phyloP scores from a whole-genome alignment of 352 stramenopile genomes.

The Phytophthora nicotianae region DNA sequence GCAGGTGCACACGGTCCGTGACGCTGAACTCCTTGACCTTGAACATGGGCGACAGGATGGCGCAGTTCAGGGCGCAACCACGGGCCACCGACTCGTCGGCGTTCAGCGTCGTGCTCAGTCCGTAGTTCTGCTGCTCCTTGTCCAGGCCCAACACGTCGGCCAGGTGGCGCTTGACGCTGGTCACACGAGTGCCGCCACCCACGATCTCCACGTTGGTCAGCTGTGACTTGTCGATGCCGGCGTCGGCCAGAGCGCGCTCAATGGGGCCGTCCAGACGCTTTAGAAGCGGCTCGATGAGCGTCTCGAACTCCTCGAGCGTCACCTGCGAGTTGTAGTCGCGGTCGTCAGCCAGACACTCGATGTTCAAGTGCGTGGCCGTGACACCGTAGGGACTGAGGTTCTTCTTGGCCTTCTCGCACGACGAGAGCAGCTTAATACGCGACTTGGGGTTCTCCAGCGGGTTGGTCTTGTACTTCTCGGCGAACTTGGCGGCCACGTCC shows the following conservation, averaged over 20 bases:
- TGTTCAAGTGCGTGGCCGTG: slow-evolving; percentile 95
- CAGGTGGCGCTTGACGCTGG: slow-evolving; percentile 95
- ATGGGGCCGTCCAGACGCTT: slow-evolving; percentile 88
- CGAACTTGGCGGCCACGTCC: slow-evolving; percentile 95
- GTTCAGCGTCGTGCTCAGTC: slow-evolving; percentile 99
- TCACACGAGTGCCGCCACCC: slow-evolving; percentile 95
- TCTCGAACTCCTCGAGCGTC: slow-evolving; percentile 95
- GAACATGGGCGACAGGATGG: slow-evolving; percentile 98
- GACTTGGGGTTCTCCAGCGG: slow-evolving; percentile 92
- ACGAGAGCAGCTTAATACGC: slow-evolving; percentile 96
- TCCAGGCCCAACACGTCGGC: slow-evolving; percentile 92
- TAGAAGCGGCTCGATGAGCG: slow-evolving; percentile 91
- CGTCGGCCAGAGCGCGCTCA: slow-evolving; percentile 81
- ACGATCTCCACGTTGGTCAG: slow-evolving; percentile 96
- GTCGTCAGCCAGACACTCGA: slow-evolving; percentile 99
- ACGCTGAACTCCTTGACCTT: slow-evolving; percentile 95
- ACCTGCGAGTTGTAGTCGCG: slow-evolving; percentile 96
- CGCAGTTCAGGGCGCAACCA: slow-evolving; percentile 97
- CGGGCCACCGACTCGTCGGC: slow-evolving; percentile 97
- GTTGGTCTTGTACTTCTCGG: slow-evolving; percentile 96
- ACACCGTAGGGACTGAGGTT: slow-evolving; percentile 97
- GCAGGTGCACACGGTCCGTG: slow-evolving; percentile 89
- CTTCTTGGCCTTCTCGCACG: slow-evolving; percentile 99
- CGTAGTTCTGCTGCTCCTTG: slow-evolving; percentile 94
- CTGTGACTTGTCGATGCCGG: slow-evolving; percentile 91